A percentile compares a stretch with the other conserved stretches of the same genome.
phyloP scores from a whole-genome alignment of 2,329 filamentous ascomycete genomes.

The Penicillium corylophilum region DNA sequence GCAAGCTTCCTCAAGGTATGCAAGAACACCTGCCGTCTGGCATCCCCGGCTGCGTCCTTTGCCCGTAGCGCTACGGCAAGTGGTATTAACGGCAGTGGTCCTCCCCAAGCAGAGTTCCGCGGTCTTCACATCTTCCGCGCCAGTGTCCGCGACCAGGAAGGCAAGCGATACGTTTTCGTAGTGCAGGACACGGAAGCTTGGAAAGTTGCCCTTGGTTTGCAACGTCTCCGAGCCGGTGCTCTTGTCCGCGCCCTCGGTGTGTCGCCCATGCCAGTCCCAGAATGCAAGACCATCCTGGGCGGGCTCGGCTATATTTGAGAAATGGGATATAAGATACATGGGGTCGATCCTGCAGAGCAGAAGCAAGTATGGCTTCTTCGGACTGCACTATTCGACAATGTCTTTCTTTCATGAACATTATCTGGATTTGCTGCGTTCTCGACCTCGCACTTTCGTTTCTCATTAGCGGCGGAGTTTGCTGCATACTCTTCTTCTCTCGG shows the following conservation, averaged over 20 bases:
- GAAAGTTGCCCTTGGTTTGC: slow-evolving; percentile 61
- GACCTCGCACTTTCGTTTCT: slow-evolving; percentile 13
- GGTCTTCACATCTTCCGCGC: slow-evolving; percentile 59
- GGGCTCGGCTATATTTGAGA: slow-evolving; percentile 41
- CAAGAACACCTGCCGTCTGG: slow-evolving; percentile 61
- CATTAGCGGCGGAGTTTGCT: slow-evolving; percentile 29
- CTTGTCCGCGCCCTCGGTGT: slow-evolving; percentile 57
- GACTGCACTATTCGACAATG: not conserved
- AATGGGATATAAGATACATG: not conserved
- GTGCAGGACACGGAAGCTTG: slow-evolving; percentile 59
- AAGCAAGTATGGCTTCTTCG: not conserved
- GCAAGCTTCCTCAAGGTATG: slow-evolving; percentile 63
- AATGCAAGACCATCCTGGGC: slow-evolving; percentile 41
- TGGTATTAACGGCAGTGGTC: slow-evolving; percentile 27
- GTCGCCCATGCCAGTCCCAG: slow-evolving; percentile 50
- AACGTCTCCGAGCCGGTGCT: slow-evolving; percentile 56
- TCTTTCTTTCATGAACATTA: not conserved
- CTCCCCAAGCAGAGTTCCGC: slow-evolving; percentile 39
- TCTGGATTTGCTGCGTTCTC: not conserved
- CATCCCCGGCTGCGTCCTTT: slow-evolving; percentile 41
- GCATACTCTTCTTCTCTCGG: slow-evolving; percentile 19
- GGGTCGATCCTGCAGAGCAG: not conserved
- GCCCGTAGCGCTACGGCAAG: slow-evolving; percentile 25
- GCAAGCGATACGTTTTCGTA: slow-evolving; percentile 62
- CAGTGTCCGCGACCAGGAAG: slow-evolving; percentile 58